Percentiles rank a stretch among this genome's conserved stretches.
Conservation (phyloP, 1,284 basidiomycete genomes). For the Sutorius eximius region DNA sequence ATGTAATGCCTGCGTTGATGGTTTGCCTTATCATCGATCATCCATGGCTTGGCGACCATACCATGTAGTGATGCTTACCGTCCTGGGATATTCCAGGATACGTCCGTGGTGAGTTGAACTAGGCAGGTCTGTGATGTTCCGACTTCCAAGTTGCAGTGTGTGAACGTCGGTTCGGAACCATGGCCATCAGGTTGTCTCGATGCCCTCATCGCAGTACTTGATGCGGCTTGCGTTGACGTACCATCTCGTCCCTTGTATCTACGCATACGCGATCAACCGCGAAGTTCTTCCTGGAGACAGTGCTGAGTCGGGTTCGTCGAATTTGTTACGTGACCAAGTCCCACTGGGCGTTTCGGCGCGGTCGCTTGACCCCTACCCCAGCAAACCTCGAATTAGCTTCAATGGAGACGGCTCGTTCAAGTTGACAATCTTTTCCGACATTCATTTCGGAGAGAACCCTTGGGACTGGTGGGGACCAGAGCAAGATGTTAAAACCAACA, state of each 20-base stretch:
- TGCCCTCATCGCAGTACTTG: not conserved
- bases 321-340: not conserved
- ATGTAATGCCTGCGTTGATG: too few species aligned
- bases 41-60: too few species aligned
- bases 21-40: too few species aligned
- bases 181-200: not conserved
- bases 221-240: conserved; percentile 1
- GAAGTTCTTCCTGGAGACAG: not conserved
- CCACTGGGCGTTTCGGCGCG: not conserved
- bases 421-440: conserved; percentile 65
- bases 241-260: conserved; percentile 7
- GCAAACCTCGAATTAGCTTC: conserved; percentile 50
- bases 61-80: not conserved
- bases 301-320: not conserved
- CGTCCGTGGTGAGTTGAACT: not conserved
- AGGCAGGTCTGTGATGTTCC: too few species aligned
- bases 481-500: conserved; percentile 51
- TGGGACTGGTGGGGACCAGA: conserved; percentile 55
- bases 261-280: conserved; percentile 19
- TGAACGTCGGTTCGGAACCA: not conserved
- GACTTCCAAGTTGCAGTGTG: not conserved
- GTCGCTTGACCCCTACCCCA: conserved; percentile 46
- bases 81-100: not conserved
- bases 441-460: conserved; percentile 69
- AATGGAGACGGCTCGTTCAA: conserved; percentile 58